A percentile compares a stretch with the other conserved stretches of the same genome.
Conservation (phyloP, 768 basidiomycete genomes). For the Amyloporia xantha region DNA sequence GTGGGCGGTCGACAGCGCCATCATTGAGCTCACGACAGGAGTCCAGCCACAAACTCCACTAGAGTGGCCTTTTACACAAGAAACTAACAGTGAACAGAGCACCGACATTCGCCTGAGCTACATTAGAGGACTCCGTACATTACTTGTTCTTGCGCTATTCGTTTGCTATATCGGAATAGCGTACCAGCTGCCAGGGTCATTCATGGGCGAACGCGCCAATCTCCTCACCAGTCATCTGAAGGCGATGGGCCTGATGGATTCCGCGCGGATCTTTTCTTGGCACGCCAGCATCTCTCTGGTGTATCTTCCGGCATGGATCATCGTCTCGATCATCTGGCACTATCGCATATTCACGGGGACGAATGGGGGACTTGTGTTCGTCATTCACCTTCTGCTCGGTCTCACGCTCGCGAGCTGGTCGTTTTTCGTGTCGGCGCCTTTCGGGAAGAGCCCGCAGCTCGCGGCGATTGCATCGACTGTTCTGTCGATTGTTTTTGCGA, state of each 20-base stretch:
- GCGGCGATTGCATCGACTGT: slow-evolving; percentile 64
- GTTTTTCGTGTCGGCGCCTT: slow-evolving; percentile 62
- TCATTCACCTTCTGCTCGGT: slow-evolving; percentile 61
- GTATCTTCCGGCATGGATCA: slow-evolving; percentile 75
- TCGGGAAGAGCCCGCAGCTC: slow-evolving; percentile 67
- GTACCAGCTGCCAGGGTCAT: slow-evolving; percentile 72
- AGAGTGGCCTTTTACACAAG: slow-evolving; percentile 68
- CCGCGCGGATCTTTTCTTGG: slow-evolving; percentile 66
- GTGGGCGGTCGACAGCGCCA: slow-evolving; percentile 70
- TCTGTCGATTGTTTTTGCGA: slow-evolving; percentile 56
- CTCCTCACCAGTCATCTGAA: slow-evolving; percentile 67
- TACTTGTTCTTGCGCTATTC: slow-evolving; percentile 70
- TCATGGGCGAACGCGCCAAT: slow-evolving; percentile 58
- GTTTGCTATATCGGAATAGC: slow-evolving; percentile 66
- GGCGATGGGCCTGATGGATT: slow-evolving; percentile 72
- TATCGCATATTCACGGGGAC: slow-evolving; percentile 59
- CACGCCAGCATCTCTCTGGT: slow-evolving; percentile 56
- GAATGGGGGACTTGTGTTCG: slow-evolving; percentile 51
- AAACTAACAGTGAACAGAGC: slow-evolving; percentile 58
- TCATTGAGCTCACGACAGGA: slow-evolving; percentile 64
- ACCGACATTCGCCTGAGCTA: slow-evolving; percentile 52
- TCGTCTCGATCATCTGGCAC: slow-evolving; percentile 60
- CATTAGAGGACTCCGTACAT: slow-evolving; percentile 50
- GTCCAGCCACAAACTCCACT: slow-evolving; percentile 46
- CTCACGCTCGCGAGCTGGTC: slow-evolving; percentile 66